Evolutionary conservation across 1,284 basidiomycete species (phyloP).

Genomic region (Ustilago curta): DNA sequence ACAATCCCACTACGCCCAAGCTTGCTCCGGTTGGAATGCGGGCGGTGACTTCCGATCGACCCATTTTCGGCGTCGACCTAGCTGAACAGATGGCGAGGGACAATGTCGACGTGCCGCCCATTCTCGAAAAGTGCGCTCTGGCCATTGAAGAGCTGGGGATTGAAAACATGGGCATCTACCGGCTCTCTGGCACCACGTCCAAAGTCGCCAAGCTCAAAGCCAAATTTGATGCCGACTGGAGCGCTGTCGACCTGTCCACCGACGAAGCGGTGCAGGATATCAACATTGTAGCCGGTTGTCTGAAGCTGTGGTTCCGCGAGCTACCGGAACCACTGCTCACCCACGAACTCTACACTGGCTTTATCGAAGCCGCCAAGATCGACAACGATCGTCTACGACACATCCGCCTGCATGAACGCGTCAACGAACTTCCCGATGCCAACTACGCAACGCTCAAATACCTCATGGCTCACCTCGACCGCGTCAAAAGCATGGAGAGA

Average conservation of each 20-base stretch:
- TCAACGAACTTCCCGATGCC: constrained; percentile 96
- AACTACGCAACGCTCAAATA: constrained; percentile 98
- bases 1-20: constrained; percentile 10
- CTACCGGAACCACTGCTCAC: constrained; percentile 94
- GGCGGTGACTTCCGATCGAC: constrained; percentile 69
- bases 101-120: constrained; percentile 85
- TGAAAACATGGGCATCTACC: constrained; percentile 88
- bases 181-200: constrained; percentile 89
- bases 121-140: constrained; percentile 88
- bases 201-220: constrained; percentile 87
- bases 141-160: constrained; percentile 84
- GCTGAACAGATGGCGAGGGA: constrained; percentile 91
- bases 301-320: constrained; percentile 97
- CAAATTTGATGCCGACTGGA: constrained; percentile 76
- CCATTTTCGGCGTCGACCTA: constrained; percentile 85
- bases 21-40: neutral
- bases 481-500: constrained; percentile 51
- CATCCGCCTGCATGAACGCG: constrained; percentile 93
- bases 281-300: constrained; percentile 90
- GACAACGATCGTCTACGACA: constrained; percentile 76
- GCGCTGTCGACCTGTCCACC: constrained; percentile 59
- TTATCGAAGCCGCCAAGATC: constrained; percentile 94
- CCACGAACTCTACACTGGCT: constrained; percentile 83
- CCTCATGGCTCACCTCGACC: constrained; percentile 90
- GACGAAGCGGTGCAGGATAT: constrained; percentile 78